Evolutionary conservation across 257 asterid genomes (phyloP).

Genomic region (Penstemon eatonii): DNA sequence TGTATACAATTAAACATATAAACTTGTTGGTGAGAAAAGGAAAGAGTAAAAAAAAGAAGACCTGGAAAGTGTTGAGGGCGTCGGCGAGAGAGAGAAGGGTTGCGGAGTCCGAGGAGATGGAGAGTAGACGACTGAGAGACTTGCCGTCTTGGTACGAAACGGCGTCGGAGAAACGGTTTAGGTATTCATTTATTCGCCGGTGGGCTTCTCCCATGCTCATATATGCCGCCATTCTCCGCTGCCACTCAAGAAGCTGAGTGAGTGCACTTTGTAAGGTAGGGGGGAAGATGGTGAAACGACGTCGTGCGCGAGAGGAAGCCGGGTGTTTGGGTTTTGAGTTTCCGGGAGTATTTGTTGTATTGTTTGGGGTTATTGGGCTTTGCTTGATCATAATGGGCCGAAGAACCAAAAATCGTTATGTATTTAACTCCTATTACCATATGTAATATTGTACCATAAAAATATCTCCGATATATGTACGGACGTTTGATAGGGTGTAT

Average conservation of each 20-base stretch:
- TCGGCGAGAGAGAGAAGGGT: conserved; percentile 69
- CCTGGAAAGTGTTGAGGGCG: conserved; percentile 90
- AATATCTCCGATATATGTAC: too few species aligned
- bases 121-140: conserved; percentile 68
- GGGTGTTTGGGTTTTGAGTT: too few species aligned
- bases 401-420: too few species aligned
- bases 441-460: too few species aligned
- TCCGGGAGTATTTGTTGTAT: too few species aligned
- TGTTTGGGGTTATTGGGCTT: too few species aligned
- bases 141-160: conserved; percentile 76
- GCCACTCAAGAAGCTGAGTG: conserved; percentile 25
- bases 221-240: conserved; percentile 51
- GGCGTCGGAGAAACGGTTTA: conserved; percentile 73
- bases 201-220: conserved; percentile 94
- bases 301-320: too few species aligned
- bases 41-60: conserved; percentile 17
- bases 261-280: too few species aligned
- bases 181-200: conserved; percentile 71
- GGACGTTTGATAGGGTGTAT: too few species aligned
- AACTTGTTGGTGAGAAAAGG: background rate
- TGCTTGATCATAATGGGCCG: too few species aligned
- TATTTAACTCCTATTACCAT: too few species aligned
- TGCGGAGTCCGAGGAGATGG: conserved; percentile 65
- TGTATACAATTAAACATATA: background rate
- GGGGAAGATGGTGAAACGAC: too few species aligned